These are phyloP conservation scores for Carallia brachiata DNA, from an alignment of 345 rosid genomes.

Conservation along the genomic window DNA sequence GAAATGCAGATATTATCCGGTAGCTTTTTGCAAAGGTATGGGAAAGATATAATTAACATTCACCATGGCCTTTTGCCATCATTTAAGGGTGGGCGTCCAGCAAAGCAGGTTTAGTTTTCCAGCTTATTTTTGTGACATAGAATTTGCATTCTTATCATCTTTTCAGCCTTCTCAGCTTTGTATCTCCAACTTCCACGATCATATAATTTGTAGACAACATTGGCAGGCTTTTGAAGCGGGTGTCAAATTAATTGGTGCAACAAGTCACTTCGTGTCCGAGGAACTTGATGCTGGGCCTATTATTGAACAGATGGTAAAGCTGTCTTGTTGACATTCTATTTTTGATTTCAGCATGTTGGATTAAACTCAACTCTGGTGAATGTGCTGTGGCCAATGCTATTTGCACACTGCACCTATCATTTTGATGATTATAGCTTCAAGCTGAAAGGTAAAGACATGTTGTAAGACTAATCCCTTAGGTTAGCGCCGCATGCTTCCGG, in stretches of 20 bases:
- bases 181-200: constrained; percentile 11
- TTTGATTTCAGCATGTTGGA: background rate
- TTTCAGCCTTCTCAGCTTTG: constrained; percentile 4
- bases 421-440: background rate
- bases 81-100: constrained; percentile 83
- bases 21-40: constrained; percentile 63
- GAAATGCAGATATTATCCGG: constrained; percentile 64
- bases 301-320: constrained; percentile 87
- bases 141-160: background rate
- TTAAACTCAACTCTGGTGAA: background rate
- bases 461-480: no score
- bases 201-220: constrained; percentile 37
- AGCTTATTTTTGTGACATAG: constrained; percentile 13
- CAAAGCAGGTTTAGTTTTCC: constrained; percentile 61
- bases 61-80: constrained; percentile 99
- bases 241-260: constrained; percentile 93
- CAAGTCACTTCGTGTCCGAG: constrained; percentile 91
- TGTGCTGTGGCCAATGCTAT: background rate
- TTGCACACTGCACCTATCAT: background rate
- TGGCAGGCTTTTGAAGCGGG: constrained; percentile 97
- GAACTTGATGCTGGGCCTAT: constrained; percentile 96
- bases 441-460: background rate
- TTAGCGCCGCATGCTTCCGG: no score
- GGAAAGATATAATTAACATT: constrained; percentile 91
- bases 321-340: background rate